Evolutionary conservation across 306 rosid genomes (phyloP).

Genomic region (Pterocarpus santalinus): DNA sequence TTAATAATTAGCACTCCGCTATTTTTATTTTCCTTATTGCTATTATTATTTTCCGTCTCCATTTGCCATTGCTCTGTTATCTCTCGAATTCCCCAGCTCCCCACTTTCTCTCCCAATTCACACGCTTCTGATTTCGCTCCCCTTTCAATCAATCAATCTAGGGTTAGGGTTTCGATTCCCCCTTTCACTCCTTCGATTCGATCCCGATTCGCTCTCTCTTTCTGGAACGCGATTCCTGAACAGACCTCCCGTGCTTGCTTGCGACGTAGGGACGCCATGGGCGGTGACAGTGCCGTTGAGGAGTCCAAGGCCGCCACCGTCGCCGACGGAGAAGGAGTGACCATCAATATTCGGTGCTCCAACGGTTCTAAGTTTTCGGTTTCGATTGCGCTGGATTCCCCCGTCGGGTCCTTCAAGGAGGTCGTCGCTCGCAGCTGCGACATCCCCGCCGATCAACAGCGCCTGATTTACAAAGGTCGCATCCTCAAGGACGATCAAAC

Average conservation of each 20-base stretch:
- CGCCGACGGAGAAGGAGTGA: conserved; percentile 54
- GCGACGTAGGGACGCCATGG: conserved; percentile 60
- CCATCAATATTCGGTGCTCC: conserved; percentile 75
- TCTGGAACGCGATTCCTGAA: neutral
- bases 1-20: neutral
- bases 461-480: conserved; percentile 92
- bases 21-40: neutral
- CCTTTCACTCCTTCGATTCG: conserved; percentile 17
- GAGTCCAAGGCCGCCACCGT: conserved; percentile 43
- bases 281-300: conserved; percentile 65
- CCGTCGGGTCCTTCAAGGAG: conserved; percentile 70
- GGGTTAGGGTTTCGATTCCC: conserved; percentile 44
- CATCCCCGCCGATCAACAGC: conserved; percentile 73
- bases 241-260: conserved; percentile 45
- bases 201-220: conserved; percentile 30
- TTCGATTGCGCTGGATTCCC: conserved; percentile 60
- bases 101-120: conserved; percentile 7
- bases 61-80: conserved; percentile 19
- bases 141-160: neutral
- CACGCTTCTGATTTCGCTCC: neutral
- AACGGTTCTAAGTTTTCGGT: conserved; percentile 77
- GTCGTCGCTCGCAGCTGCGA: conserved; percentile 62
- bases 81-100: conserved; percentile 26
- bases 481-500: conserved; percentile 86
- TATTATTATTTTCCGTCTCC: neutral